phyloP scores from a whole-genome alignment of 169 alveolate genomes.

The Plasmodium inui region DNA sequence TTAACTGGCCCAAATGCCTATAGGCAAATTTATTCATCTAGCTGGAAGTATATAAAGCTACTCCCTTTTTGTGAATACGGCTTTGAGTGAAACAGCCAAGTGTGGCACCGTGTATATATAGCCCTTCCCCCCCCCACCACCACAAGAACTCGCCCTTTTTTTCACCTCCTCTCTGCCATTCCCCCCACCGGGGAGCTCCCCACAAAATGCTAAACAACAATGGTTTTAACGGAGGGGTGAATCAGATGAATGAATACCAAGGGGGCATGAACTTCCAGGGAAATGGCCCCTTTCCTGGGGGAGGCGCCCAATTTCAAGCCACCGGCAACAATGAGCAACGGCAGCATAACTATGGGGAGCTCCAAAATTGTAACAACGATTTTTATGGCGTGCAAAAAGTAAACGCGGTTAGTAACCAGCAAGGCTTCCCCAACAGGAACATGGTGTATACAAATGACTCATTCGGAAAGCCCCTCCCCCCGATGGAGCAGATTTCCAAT shows the following conservation, averaged over 20 bases:
- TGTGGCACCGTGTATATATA: not conserved
- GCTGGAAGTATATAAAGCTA: not conserved
- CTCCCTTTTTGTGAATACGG: not conserved
- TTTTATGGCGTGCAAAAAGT: not conserved
- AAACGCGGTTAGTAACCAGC: not conserved
- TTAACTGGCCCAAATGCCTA: not conserved
- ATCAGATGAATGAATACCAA: conserved; percentile 25
- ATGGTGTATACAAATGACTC: conserved; percentile 10
- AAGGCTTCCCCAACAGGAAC: not conserved
- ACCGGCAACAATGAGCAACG: not conserved
- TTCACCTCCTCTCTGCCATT: not conserved
- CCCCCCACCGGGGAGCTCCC: not conserved
- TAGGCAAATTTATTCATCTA: not conserved
- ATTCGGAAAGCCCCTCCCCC: not conserved
- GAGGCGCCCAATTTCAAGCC: not conserved
- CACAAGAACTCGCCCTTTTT: too few species aligned
- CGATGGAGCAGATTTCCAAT: not conserved
- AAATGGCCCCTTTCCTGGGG: not conserved
- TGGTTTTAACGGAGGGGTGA: conserved; percentile 38
- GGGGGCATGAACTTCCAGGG: not conserved
- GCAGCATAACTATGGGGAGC: not conserved
- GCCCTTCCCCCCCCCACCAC: not conserved
- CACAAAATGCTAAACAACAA: conserved; percentile 40
- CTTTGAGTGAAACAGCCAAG: not conserved
- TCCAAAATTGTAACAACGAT: not conserved